Evolutionary conservation across 1,284 basidiomycete species (phyloP).

Genomic region (Ceratobasidium papillatum): DNA sequence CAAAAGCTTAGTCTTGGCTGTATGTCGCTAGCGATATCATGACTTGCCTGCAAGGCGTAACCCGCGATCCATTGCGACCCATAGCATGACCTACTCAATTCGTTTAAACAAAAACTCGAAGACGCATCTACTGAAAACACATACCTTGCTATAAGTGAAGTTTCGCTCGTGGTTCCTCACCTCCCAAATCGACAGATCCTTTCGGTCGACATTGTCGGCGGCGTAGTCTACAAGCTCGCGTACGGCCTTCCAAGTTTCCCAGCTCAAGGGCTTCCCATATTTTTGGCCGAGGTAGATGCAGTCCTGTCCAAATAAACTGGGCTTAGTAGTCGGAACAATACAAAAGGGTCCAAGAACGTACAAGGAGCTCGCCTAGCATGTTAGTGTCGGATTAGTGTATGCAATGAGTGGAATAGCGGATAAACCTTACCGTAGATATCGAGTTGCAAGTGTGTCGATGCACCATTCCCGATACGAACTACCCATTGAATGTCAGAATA

Average conservation of each 20-base stretch:
- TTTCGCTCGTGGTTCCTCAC: constrained; percentile 82
- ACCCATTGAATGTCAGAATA: constrained; percentile 46
- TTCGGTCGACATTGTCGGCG: constrained; percentile 67
- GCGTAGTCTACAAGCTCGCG: constrained; percentile 68
- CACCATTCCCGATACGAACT: constrained; percentile 83
- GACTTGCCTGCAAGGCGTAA: constrained; percentile 40
- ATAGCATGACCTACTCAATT: constrained; percentile 31
- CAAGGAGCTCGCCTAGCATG: constrained; percentile 9
- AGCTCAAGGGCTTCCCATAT: constrained; percentile 58
- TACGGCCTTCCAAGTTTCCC: constrained; percentile 53
- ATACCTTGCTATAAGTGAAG: constrained; percentile 60
- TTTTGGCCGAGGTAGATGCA: constrained; percentile 95
- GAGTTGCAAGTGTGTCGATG: constrained; percentile 87
- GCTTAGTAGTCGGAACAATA: background rate
- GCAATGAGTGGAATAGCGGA: constrained; percentile 19
- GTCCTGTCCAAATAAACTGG: constrained; percentile 59
- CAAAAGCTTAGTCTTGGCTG: background rate
- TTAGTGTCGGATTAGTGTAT: background rate
- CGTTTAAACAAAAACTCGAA: constrained; percentile 54
- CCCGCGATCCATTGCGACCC: constrained; percentile 93
- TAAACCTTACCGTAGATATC: constrained; percentile 88
- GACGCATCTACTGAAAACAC: constrained; percentile 83
- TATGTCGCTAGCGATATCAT: background rate
- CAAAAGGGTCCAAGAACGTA: background rate
- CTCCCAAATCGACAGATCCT: constrained; percentile 87